These are phyloP conservation scores for Theileria sp. DNA, from an alignment of 169 alveolate species.

Conservation along the genomic window DNA sequence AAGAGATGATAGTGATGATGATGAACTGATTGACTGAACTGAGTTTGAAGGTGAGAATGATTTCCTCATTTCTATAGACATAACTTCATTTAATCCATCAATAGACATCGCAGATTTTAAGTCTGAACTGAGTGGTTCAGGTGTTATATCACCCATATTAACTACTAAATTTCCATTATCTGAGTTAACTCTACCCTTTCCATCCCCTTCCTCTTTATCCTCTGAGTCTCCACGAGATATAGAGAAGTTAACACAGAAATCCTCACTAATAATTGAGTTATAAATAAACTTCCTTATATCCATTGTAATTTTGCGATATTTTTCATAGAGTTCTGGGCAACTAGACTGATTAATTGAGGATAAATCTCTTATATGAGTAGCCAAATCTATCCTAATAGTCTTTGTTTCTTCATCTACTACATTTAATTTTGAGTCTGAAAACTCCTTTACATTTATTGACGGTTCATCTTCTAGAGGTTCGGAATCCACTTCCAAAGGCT, in stretches of 20 bases:
- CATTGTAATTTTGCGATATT: slow-evolving; percentile 32
- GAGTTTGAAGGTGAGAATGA: slow-evolving; percentile 9
- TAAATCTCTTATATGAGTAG: slow-evolving; percentile 26
- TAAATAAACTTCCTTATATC: slow-evolving; percentile 40
- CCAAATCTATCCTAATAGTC: slow-evolving; percentile 17
- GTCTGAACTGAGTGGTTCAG: neutral
- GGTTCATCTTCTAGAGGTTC: slow-evolving; percentile 45
- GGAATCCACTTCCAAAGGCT: slow-evolving; percentile 12
- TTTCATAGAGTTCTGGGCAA: slow-evolving; percentile 12
- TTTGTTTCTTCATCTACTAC: slow-evolving; percentile 9
- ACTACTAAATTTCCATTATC: neutral
- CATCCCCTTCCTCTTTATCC: neutral
- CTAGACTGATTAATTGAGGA: slow-evolving; percentile 10
- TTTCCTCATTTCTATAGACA: neutral
- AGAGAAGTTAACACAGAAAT: slow-evolving; percentile 41
- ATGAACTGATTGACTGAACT: neutral
- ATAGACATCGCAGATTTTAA: neutral
- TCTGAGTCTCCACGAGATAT: neutral
- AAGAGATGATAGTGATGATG: neutral
- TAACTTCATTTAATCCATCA: slow-evolving; percentile 8
- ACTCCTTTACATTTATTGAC: slow-evolving; percentile 42
- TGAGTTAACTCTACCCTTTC: neutral
- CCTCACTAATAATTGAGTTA: slow-evolving; percentile 54
- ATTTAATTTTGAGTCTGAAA: neutral
- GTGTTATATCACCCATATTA: neutral